Base-by-base conservation (phyloP, 2,329 filamentous ascomycete genomes). In the Neoascochyta sp. region DNA sequence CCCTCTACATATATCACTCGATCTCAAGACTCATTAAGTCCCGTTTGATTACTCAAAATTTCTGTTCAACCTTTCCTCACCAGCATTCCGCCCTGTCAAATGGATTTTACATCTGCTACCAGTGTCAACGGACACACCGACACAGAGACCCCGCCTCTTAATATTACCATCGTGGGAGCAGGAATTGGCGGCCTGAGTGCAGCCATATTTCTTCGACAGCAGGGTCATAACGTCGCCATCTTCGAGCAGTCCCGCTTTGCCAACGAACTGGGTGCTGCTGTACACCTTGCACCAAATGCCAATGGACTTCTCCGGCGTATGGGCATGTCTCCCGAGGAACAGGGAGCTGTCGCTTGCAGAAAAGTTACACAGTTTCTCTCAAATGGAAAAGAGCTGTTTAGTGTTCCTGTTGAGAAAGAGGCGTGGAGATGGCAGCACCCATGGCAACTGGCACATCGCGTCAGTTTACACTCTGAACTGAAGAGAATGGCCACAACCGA, bases 221-320 rank as follows among this genome's bases (percentile, higher is more conserved):
- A 53, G 30, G 53, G 54, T 10, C 56, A 59, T 26, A 11, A 30
- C 2, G 42, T 57, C 3, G 54, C 49, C 5, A 30, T 58, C 4
- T 37, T 57, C 16, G 54, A 60, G 42, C 70, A 76, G 47, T 78
- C 75, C 0, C 62, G 63, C 2, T 70, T 80, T 18, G 69, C 71
- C 10, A 70, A 64, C 28, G 77, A 81, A 52, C 59, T 68, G 1
- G 78, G 78, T 0, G 77, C 78, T 3, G 78, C 78, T 0, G 69
- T 82, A n/a, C 76, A 81, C 45, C 52, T 82, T 4, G 70, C 74
- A 0, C 76, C 80, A 1, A 83, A 83, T 45, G 63, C 70, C 3
- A 78, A 80, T 51, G 74, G 75, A 0, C 55, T 81, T 3, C 60
- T 83, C 4, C 54, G 58, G 8, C 57, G 66, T 17, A 53, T 73